Base-by-base conservation (phyloP, 2,329 filamentous ascomycete species). In the Aspergillus tanneri region DNA sequence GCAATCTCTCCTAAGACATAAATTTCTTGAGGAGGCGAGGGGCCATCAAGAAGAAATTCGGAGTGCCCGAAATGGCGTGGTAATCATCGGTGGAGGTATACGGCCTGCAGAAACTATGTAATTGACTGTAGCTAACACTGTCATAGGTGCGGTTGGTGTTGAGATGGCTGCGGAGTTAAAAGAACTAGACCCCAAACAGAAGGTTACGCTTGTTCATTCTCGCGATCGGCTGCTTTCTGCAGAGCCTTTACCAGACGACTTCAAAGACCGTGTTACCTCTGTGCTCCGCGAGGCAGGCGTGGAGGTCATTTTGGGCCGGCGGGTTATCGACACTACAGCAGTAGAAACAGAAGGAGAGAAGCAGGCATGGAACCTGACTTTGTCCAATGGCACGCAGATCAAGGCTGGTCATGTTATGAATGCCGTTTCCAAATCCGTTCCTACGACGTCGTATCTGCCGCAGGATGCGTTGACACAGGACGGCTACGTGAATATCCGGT, bases 141-240 rank as follows among this genome's bases (percentile, higher is more conserved):
- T 25, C 16, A 36, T 47, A 81, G 78, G 86, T 41, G 88, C 88
- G 5, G 88, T 91, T 1, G 88, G 88, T 7, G 84, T 91, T 46
- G 88, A 92, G 65, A 90, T 92, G 78, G 87, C 88, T 0, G 83
- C 86, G 1, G 88, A 93, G 70, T 73, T 91, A 45, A 91, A 90
- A 68, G 66, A 80, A 37, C 72, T 83, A 19, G 77, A 85, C 52
- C 87, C 88, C 0, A 60, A 78, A 9, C 72, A 82, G 45, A 78
- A 79, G 32, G 84, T 92, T n/a, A 87, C 82, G 1, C 78, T 93
- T 1, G 80, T 89, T 4, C 88, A 92, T 65, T 90, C 87, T 3
- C 77, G 86, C 16, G 74, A 79, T 21, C 81, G 81, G 59, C 78
- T 92, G 1, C 76, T 92, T 6, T 90, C 86, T 0, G 82, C 85